Conservation (phyloP, 73 alveolate species). For the Tetrahymena thermophila region DNA sequence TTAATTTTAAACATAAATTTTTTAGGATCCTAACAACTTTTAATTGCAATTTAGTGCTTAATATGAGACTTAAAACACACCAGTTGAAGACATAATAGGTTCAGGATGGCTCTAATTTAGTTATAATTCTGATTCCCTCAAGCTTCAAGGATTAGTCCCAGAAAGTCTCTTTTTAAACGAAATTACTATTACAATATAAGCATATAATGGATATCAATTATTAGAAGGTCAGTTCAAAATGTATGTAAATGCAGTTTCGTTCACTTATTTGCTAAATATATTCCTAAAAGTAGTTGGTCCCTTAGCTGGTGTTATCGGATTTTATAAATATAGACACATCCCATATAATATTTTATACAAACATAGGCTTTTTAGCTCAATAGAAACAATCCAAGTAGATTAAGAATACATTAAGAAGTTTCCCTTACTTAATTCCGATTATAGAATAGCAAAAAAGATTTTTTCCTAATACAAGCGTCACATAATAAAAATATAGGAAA, state of each 20-base stretch:
- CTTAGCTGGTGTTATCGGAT: not conserved
- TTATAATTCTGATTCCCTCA: not conserved
- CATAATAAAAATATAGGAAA: not conserved
- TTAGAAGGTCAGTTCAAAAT: not conserved
- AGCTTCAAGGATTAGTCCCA: not conserved
- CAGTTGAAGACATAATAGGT: not conserved
- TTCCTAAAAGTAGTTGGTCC: not conserved
- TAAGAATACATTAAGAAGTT: not conserved
- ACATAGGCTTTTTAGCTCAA: not conserved
- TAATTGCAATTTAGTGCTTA: not conserved
- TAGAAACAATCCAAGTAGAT: not conserved
- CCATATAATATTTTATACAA: not conserved
- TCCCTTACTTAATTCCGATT: not conserved
- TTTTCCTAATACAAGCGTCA: not conserved
- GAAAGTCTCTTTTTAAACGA: not conserved
- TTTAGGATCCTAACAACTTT: not conserved
- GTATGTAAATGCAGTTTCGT: not conserved
- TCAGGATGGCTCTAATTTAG: not conserved
- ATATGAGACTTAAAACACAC: not conserved
- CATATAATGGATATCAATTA: not conserved
- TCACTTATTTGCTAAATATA: not conserved
- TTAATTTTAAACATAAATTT: not conserved
- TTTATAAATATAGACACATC: not conserved
- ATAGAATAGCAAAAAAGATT: not conserved
- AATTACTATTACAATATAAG: not conserved